Evolutionary conservation across 148 eudicot genomes (phyloP).

Genomic region (Gaultheria prostrata): DNA sequence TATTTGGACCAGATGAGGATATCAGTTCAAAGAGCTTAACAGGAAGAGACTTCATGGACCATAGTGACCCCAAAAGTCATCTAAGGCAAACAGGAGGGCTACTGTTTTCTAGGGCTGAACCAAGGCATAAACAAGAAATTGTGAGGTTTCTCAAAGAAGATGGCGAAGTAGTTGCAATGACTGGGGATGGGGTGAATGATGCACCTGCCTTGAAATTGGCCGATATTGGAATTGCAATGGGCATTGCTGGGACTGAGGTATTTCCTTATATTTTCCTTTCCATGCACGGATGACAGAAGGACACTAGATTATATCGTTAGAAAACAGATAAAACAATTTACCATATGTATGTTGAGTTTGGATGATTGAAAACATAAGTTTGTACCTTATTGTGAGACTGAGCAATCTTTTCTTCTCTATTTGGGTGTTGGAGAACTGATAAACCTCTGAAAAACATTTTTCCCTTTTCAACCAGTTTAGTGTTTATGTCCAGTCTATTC

Average conservation of each 20-base stretch:
- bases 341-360: neutral
- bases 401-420: neutral
- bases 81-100: slow-evolving; percentile 48
- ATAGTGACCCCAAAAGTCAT: slow-evolving; percentile 29
- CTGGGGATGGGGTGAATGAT: slow-evolving; percentile 63
- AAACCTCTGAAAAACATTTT: neutral
- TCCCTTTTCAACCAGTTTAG: neutral
- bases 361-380: neutral
- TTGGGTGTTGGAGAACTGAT: neutral
- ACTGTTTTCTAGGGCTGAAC: slow-evolving; percentile 58
- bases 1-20: slow-evolving; percentile 40
- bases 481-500: too few species aligned
- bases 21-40: slow-evolving; percentile 42
- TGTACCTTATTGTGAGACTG: neutral
- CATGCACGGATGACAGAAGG: neutral
- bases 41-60: slow-evolving; percentile 46
- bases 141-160: slow-evolving; percentile 50
- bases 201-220: slow-evolving; percentile 59
- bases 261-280: neutral
- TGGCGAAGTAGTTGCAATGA: slow-evolving; percentile 63
- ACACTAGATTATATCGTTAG: neutral
- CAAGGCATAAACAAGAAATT: slow-evolving; percentile 56
- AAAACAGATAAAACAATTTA: neutral
- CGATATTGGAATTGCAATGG: slow-evolving; percentile 61
- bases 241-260: slow-evolving; percentile 61